A percentile compares a stretch with the other conserved stretches of the same genome.
Evolutionary conservation across 176 grass and related monocot species (phyloP).

Genomic region (Raddia guianensis): DNA sequence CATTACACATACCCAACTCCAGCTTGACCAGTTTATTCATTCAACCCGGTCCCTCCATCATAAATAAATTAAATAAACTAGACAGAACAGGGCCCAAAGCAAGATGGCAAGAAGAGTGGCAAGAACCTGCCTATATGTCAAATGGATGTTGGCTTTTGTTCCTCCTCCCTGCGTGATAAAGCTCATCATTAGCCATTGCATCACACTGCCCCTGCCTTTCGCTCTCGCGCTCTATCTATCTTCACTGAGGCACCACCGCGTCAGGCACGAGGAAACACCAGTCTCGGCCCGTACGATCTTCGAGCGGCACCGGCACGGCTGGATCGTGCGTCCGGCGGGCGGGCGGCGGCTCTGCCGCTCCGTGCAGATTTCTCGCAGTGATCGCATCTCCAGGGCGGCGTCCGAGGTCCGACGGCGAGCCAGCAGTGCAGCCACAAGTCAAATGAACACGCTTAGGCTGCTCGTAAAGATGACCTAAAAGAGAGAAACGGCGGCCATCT

Average conservation of each 20-base stretch:
- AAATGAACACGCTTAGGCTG: slow-evolving; percentile 1
- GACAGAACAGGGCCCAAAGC: background rate
- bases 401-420: background rate
- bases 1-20: no score
- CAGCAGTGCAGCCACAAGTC: slow-evolving; percentile 19
- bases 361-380: background rate
- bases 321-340: slow-evolving; percentile 25
- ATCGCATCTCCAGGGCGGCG: background rate
- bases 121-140: slow-evolving; percentile 52
- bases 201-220: slow-evolving; percentile 38
- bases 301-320: background rate
- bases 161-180: slow-evolving; percentile 50
- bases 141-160: slow-evolving; percentile 56
- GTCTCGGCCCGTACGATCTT: background rate
- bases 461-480: slow-evolving; percentile 45
- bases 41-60: no score
- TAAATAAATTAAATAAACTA: no score
- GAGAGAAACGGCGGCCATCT: slow-evolving; percentile 4
- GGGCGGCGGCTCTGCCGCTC: background rate
- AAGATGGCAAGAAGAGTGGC: slow-evolving; percentile 20
- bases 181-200: slow-evolving; percentile 66
- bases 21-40: no score
- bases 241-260: background rate
- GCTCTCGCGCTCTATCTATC: background rate
- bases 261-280: background rate